Evolutionary conservation across 2,329 filamentous ascomycete species (phyloP).

Genomic region (Biscogniauxia marginata): DNA sequence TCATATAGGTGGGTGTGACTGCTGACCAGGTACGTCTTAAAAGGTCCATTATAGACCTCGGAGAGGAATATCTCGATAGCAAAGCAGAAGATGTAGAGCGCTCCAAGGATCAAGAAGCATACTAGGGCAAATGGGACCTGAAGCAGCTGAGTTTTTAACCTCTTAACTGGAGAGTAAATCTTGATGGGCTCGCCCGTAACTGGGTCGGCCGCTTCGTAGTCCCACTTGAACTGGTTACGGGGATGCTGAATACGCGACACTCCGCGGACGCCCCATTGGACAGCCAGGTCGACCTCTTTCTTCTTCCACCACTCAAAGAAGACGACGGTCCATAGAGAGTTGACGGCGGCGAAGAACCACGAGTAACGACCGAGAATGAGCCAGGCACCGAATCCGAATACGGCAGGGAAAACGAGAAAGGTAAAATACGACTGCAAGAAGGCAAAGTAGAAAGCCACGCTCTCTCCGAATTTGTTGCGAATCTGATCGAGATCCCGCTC

Average conservation of each 20-base stretch:
- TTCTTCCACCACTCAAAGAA: conserved; percentile 98
- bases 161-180: conserved; percentile 73
- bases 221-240: conserved; percentile 74
- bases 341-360: conserved; percentile 72
- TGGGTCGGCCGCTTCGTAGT: conserved; percentile 73
- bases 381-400: conserved; percentile 75
- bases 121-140: conserved; percentile 82
- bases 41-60: conserved; percentile 85
- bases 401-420: conserved; percentile 80
- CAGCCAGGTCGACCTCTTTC: conserved; percentile 80
- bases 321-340: conserved; percentile 80
- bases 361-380: conserved; percentile 83
- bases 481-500: conserved; percentile 70
- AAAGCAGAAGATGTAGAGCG: conserved; percentile 82
- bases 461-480: conserved; percentile 74
- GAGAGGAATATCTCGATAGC: conserved; percentile 94
- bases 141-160: conserved; percentile 73
- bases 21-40: conserved; percentile 78
- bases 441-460: conserved; percentile 92
- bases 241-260: conserved; percentile 79
- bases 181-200: conserved; percentile 77
- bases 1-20: neutral
- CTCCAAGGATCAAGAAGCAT: conserved; percentile 70
- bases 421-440: conserved; percentile 89
- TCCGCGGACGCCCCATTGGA: conserved; percentile 85